Evolutionary conservation across 1,284 basidiomycete genomes (phyloP).

Genomic region (Fistulina hepatica): DNA sequence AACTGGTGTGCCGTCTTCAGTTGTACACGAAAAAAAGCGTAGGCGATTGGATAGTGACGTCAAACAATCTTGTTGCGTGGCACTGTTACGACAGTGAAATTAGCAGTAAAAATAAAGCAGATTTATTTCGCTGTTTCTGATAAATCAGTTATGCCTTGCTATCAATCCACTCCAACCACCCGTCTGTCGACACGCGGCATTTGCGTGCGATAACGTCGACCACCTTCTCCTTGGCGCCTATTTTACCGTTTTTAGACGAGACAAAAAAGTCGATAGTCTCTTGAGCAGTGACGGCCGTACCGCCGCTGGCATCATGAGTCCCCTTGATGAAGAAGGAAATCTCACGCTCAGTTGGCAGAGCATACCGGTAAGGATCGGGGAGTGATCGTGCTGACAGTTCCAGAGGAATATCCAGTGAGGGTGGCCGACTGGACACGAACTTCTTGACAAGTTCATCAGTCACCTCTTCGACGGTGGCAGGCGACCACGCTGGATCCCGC

Average conservation of each 20-base stretch:
- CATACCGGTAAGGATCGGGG: conserved; percentile 40
- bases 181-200: conserved; percentile 27
- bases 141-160: too few relatives aligned
- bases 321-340: conserved; percentile 54
- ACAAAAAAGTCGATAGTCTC: conserved; percentile 53
- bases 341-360: conserved; percentile 58
- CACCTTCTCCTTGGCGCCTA: conserved; percentile 66
- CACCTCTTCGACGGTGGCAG: conserved; percentile 48
- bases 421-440: conserved; percentile 49
- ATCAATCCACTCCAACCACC: neutral
- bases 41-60: too few relatives aligned
- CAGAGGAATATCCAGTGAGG: conserved; percentile 34
- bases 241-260: conserved; percentile 40
- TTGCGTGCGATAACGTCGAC: conserved; percentile 57
- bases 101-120: too few relatives aligned
- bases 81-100: too few relatives aligned
- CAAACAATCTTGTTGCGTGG: too few relatives aligned
- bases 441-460: conserved; percentile 40
- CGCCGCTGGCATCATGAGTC: conserved; percentile 43
- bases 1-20: too few relatives aligned
- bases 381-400: conserved; percentile 21
- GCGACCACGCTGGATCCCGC: conserved; percentile 56
- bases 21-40: too few relatives aligned
- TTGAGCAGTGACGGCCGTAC: conserved; percentile 44
- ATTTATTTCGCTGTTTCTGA: too few relatives aligned